Evolutionary conservation across 2,329 filamentous ascomycete genomes (phyloP), one percentile per base, ranked within the genome.

Genomic region (Fusarium brevicatenulatum): DNA sequence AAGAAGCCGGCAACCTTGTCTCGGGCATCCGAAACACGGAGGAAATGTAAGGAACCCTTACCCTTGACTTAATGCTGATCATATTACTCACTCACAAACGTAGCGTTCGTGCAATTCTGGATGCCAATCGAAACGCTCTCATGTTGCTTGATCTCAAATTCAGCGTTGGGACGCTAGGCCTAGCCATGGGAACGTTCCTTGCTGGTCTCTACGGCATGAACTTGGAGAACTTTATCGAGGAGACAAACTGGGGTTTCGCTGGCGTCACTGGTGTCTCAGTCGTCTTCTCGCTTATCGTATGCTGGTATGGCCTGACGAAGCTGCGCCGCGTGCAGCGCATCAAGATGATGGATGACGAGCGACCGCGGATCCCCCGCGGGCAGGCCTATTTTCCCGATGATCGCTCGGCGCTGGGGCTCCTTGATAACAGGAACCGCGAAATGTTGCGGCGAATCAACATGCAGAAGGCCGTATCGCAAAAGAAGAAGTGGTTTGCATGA

Each of bases 151-250:
- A 98, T 73, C 91, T 99, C 76, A 97, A 97, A 80, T 97, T 98
- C 84, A 96, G 93, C 80, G 95, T 99, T 68, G 94, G 95, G 64
- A 98, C 96, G 2, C 89, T 99, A 9, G 95, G 95, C n/a, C 90
- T 98, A 53, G 95, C 94, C 61, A 94, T 95, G 80, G 96, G 96
- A 62, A 98, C 96, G 55, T 97, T 98, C 80, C 89, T 98, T 77
- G 97, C 96, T 13, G 95, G 95, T n/a, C 90, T 99, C n/a, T 99
- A 98, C 87, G 96, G 96, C 77, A 98, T 98, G 95, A 99, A 99
- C 85, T 86, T 99, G 73, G 97, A 98, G 81, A 98, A 98, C 83
- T 98, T 98, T 82, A 94, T 98, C 77, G 96, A 99, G 85, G 95
- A 98, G 80, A 95, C 93, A 4, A 90, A 94, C 82, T 89, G 94